Conservation (phyloP, 1,284 basidiomycete genomes). For the Afroboletus lepidellus region DNA sequence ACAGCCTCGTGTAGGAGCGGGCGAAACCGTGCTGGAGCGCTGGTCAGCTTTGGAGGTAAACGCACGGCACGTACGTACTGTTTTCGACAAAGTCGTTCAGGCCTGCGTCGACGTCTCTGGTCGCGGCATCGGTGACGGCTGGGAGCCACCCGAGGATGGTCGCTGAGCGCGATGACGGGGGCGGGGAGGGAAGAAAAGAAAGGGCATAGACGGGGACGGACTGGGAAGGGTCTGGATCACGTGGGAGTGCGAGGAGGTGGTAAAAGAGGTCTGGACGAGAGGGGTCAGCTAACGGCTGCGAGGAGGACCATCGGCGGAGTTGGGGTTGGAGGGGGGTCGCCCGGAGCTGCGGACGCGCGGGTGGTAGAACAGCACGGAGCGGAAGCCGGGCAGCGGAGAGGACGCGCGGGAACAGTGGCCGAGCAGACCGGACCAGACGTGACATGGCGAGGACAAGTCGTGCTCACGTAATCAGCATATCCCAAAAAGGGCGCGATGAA, state of each 20-base stretch:
- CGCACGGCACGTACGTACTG: slow-evolving; percentile 40
- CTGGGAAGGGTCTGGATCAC: slow-evolving; percentile 44
- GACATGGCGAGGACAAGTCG: neutral
- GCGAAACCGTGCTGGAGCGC: slow-evolving; percentile 52
- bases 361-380: neutral
- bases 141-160: slow-evolving; percentile 71
- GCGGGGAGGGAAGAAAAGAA: slow-evolving; percentile 53
- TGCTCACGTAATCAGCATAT: neutral
- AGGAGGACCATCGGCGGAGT: slow-evolving; percentile 16
- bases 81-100: slow-evolving; percentile 71
- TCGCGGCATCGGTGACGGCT: slow-evolving; percentile 38
- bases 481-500: slow-evolving; percentile 4
- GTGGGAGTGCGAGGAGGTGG: slow-evolving; percentile 57
- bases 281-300: slow-evolving; percentile 42
- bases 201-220: slow-evolving; percentile 56
- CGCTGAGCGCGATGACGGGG: slow-evolving; percentile 44
- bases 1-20: slow-evolving; percentile 59
- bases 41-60: neutral
- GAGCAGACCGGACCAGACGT: neutral
- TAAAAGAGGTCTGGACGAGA: slow-evolving; percentile 65
- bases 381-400: neutral
- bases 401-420: neutral
- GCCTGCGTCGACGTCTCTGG: slow-evolving; percentile 43
- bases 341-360: neutral
- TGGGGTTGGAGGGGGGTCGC: slow-evolving; percentile 7